phyloP scores from a whole-genome alignment of 1,284 basidiomycete genomes.

The Ustilago trichophora region DNA sequence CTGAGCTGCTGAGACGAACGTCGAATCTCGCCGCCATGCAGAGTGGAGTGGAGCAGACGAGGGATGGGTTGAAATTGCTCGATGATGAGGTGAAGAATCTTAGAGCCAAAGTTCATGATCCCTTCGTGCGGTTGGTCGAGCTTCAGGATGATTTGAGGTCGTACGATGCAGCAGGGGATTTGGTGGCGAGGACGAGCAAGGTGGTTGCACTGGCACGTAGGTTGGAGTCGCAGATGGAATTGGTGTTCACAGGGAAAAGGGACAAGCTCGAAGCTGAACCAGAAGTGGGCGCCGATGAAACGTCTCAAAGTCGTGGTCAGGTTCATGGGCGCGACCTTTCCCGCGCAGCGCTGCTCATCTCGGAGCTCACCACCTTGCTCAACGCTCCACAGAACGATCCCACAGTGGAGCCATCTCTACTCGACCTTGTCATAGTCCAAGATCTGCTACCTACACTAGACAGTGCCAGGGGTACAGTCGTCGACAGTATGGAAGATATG shows the following conservation, averaged over 20 bases:
- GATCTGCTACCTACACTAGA: conserved; percentile 36
- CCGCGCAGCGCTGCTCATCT: conserved; percentile 42
- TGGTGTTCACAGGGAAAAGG: conserved; percentile 18
- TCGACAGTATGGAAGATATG: conserved; percentile 60
- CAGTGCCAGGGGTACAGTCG: conserved; percentile 34
- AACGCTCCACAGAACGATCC: neutral
- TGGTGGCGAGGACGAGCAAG: conserved; percentile 20
- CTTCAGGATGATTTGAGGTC: conserved; percentile 13
- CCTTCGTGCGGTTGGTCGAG: conserved; percentile 13
- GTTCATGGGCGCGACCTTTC: conserved; percentile 45
- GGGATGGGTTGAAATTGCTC: conserved; percentile 9
- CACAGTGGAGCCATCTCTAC: conserved; percentile 55
- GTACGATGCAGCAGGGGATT: conserved; percentile 21
- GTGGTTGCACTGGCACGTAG: conserved; percentile 38
- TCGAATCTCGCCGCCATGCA: conserved; percentile 15
- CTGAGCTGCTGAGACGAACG: conserved; percentile 14
- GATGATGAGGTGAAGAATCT: conserved; percentile 19
- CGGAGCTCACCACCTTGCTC: conserved; percentile 28
- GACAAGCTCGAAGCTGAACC: neutral
- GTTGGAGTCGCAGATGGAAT: conserved; percentile 49
- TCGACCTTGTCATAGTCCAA: conserved; percentile 34
- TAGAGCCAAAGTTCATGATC: conserved; percentile 19
- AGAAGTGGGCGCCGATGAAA: conserved; percentile 23
- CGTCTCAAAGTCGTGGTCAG: conserved; percentile 35
- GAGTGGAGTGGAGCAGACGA: conserved; percentile 1